Base-by-base conservation (phyloP, 352 stramenopile species). In the Poterioochromonas sp. region DNA sequence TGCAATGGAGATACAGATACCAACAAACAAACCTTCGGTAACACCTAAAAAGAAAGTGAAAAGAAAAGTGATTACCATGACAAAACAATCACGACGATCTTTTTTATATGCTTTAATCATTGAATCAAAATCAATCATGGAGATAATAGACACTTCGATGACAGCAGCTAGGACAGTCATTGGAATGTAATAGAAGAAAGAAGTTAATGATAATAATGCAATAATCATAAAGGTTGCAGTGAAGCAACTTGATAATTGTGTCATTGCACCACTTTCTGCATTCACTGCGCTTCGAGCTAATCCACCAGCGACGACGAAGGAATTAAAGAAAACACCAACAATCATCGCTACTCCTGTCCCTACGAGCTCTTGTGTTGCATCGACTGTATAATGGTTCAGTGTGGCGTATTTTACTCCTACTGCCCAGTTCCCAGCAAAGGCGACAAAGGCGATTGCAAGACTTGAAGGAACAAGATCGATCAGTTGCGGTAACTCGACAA, bases 341-440 rank as follows among this genome's bases (percentile, higher is more conserved):
- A 69, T 43, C 22, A n/a, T 69, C 1, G 32, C 32, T n/a, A n/a
- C 3, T 40, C 60, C 60, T 43, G 22, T 44, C 26, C 2, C 60
- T 11, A 74, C 1, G 0, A 74, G 32, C 65, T 74, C 65, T 58
- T 54, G 37, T 35, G 65, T 54, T 34, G 65, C 65, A 47, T 71
- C 65, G 39, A 74, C 43, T 58, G 5, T 12, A n/a, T 74, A 74
- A 0, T 71, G 2, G 32, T 35, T 44, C 2, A n/a, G 1, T 20
- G 11, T 51, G 0, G 65, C 65, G 53, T 58, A 74, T 54, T 74
- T 51, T 12, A 12, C 37, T 11, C 3, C 65, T 20, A 74, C 32
- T n/a, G 65, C 65, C 65, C 65, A 74, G 53, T 74, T 74, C 3
- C 43, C 39, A 58, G 65, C 37, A 54, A 74, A 74, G 5, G 37